A percentile compares a stretch with the other conserved stretches of the same genome.
These are phyloP conservation scores for Populus hybrid DNA, from an alignment of 441 rosid genomes.

Conservation along the genomic window DNA sequence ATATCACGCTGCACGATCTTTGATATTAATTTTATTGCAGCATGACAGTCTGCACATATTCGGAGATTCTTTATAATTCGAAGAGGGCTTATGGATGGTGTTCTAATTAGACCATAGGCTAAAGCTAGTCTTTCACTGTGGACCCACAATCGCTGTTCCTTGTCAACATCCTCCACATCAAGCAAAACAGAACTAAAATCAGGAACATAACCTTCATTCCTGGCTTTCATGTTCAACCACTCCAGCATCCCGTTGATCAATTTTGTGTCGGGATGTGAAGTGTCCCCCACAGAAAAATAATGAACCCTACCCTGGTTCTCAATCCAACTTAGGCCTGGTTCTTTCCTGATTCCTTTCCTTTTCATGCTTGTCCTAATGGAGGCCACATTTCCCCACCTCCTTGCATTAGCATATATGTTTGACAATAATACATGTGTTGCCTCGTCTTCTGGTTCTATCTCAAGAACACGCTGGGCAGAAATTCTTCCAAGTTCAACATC, in stretches of 20 bases:
- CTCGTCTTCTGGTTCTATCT: slow-evolving; percentile 77
- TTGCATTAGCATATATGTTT: slow-evolving; percentile 68
- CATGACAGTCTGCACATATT: slow-evolving; percentile 81
- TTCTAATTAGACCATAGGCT: slow-evolving; percentile 60
- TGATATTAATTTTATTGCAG: slow-evolving; percentile 63
- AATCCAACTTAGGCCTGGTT: slow-evolving; percentile 91
- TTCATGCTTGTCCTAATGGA: slow-evolving; percentile 68
- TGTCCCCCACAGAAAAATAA: slow-evolving; percentile 65
- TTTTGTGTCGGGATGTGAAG: slow-evolving; percentile 63
- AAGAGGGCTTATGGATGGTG: slow-evolving; percentile 45
- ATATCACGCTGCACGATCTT: slow-evolving; percentile 59
- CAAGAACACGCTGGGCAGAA: slow-evolving; percentile 57
- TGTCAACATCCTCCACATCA: slow-evolving; percentile 54
- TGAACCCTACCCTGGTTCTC: slow-evolving; percentile 65
- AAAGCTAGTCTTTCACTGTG: slow-evolving; percentile 90
- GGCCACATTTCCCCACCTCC: slow-evolving; percentile 65
- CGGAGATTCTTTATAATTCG: slow-evolving; percentile 76
- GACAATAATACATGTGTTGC: slow-evolving; percentile 74
- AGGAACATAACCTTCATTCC: slow-evolving; percentile 62
- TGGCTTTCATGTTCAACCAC: slow-evolving; percentile 72
- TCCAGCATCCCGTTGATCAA: slow-evolving; percentile 70
- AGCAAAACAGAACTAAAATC: slow-evolving; percentile 47
- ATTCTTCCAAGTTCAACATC: slow-evolving; percentile 59
- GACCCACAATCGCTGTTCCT: slow-evolving; percentile 61
- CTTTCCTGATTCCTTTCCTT: slow-evolving; percentile 69